A percentile compares a stretch with the other conserved stretches of the same genome.
phyloP scores from a whole-genome alignment of 1,284 basidiomycete species.

The Psilocybe mexicana region DNA sequence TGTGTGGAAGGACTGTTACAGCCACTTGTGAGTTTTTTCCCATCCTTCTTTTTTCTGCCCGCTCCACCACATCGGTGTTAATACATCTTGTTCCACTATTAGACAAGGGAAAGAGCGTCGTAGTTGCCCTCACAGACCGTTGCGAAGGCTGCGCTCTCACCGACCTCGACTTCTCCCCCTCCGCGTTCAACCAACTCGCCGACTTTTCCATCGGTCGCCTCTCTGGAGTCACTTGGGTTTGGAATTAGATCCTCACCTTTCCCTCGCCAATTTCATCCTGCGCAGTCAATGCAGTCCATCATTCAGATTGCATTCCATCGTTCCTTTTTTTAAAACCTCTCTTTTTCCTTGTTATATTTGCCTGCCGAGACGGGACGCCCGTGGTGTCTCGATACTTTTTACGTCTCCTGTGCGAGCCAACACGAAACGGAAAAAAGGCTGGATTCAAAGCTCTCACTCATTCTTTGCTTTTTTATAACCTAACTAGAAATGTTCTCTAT shows the following conservation, averaged over 20 bases:
- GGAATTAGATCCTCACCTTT: slow-evolving; percentile 26
- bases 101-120: slow-evolving; percentile 55
- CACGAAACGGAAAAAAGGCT: slow-evolving; percentile 19
- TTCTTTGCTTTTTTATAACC: slow-evolving; percentile 17
- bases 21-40: slow-evolving; percentile 44
- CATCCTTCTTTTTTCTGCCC: neutral
- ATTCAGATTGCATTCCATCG: slow-evolving; percentile 7
- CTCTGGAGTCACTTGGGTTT: slow-evolving; percentile 48
- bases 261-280: neutral
- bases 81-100: slow-evolving; percentile 3
- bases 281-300: neutral
- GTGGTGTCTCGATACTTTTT: slow-evolving; percentile 26
- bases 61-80: slow-evolving; percentile 9
- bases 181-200: slow-evolving; percentile 49
- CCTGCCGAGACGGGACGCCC: slow-evolving; percentile 24
- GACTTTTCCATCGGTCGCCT: slow-evolving; percentile 50
- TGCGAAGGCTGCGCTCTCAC: slow-evolving; percentile 53
- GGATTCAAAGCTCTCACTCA: slow-evolving; percentile 12
- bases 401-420: slow-evolving; percentile 18
- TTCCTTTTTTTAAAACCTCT: slow-evolving; percentile 23
- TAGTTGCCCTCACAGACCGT: slow-evolving; percentile 58
- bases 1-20: slow-evolving; percentile 51
- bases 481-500: slow-evolving; percentile 12
- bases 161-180: slow-evolving; percentile 61
- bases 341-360: slow-evolving; percentile 12